These are phyloP conservation scores for Tephrocybe rancida DNA, from an alignment of 768 basidiomycete species.

Conservation along the genomic window DNA sequence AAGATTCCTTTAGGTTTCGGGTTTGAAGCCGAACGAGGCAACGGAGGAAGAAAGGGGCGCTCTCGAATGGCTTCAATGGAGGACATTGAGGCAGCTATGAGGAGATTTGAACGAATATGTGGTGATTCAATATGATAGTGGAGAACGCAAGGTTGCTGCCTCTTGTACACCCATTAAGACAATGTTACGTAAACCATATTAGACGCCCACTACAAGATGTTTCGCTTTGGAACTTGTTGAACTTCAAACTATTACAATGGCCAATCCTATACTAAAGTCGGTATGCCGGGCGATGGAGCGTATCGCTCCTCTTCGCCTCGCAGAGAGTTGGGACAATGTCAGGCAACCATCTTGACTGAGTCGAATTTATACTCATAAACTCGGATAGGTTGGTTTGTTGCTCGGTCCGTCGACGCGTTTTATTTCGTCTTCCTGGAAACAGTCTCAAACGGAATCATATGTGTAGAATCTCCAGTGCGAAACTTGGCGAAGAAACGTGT, in stretches of 20 bases:
- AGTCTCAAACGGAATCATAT: constrained; percentile 6
- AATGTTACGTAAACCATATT: background rate
- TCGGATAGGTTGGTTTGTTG: constrained; percentile 68
- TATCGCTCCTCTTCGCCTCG: constrained; percentile 84
- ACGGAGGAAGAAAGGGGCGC: constrained; percentile 45
- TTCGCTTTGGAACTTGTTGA: no score
- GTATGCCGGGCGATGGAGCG: constrained; percentile 75
- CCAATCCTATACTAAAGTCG: constrained; percentile 44
- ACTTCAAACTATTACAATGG: constrained; percentile 6
- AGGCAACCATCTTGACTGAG: constrained; percentile 29
- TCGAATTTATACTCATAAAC: constrained; percentile 11
- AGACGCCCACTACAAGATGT: background rate
- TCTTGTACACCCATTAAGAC: constrained; percentile 7
- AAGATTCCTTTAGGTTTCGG: constrained; percentile 87
- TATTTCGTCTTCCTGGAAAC: background rate
- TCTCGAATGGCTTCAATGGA: constrained; percentile 34
- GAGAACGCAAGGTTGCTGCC: background rate
- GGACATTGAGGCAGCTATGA: constrained; percentile 14
- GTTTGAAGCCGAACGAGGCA: constrained; percentile 64
- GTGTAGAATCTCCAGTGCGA: constrained; percentile 56
- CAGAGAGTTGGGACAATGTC: constrained; percentile 95
- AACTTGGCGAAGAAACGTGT: constrained; percentile 49
- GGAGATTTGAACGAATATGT: background rate
- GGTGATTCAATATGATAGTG: constrained; percentile 6
- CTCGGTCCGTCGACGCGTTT: constrained; percentile 50